Base-by-base conservation (phyloP, 345 rosid genomes). In the Viola odorata region DNA sequence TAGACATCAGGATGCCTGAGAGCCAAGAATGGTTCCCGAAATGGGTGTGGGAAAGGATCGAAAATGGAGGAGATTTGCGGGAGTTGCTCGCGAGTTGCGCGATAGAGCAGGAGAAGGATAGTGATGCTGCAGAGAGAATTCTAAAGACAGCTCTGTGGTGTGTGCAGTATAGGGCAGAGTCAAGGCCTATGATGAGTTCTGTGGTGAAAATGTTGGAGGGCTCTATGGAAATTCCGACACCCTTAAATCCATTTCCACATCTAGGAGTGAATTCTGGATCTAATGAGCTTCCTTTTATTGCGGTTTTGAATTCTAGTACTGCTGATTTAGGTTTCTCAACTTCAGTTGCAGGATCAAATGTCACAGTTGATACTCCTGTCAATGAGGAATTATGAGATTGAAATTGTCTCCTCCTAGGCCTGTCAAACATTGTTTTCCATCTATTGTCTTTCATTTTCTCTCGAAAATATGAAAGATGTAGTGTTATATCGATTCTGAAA, bases 181-280 rank as follows among this genome's bases (percentile, higher is more conserved):
- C 8, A 9, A 70, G 75, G 69, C 69, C 69, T 16, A 12, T 5
- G 8, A 70, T 66, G 69, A 55, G 60, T 32, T 47, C n/a, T 40
- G 55, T 38, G 42, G 62, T 62, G 36, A 75, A 75, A 14, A 66
- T 70, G 69, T 8, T 65, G 61, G 69, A 70, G 55, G 60, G 57
- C 3, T 45, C 23, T 5, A 37, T 70, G n/a, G 66, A 69, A 17
- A 61, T 61, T 14, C 52, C 55, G 7, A 3, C 17, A 7, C 70
- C 54, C 5, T 0, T 2, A 23, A 45, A 45, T n/a, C 70, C 59
- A 12, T 69, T 74, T 51, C 41, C 3, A 39, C 49, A 68, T 11
- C 13, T 47, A 9, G 50, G 13, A n/a, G 5, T 1, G 50, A 47
- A 0, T 47, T 6, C 50, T 11, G 50, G 1, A 7, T n/a, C 50